Evolutionary conservation across 2,329 filamentous ascomycete species (phyloP), one percentile per base, ranked within the genome.

Genomic region (Cercospora berteroae): DNA sequence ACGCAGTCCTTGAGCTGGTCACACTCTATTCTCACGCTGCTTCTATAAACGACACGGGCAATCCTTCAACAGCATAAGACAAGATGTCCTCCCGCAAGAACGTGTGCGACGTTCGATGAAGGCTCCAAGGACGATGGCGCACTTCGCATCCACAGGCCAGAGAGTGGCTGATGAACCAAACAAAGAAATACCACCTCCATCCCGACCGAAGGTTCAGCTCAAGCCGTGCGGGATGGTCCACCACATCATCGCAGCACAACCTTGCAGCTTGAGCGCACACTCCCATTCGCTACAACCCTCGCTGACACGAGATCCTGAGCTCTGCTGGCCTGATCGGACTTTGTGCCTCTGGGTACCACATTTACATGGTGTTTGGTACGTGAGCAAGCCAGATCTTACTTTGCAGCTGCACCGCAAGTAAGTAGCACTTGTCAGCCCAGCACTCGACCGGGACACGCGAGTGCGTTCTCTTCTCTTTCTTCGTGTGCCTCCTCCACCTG

Each of bases 231-330:
- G 56, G 50, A 62, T 60, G 48, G 57, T 62, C 59, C 56, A 64
- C 57, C 10, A 59, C 57, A 55, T 63, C 66, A 65, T 60, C 60
- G 60, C 63, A 63, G 64, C 61, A 20, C 55, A 58, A 31, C 60
- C 68, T 65, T 70, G 60, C 64, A 67, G 60, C 55, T 55, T 23
- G 12, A 48, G 48, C 27, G 29, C 33, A 18, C 55, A 33, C 63
- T 64, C 56, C 60, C 25, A 67, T 67, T 67, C 60, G 65, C 36
- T 63, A 33, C 60, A 39, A 33, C 39, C 27, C 59, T 44, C 48
- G 33, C 42, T 55, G 31, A 39, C 29, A 50, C 60, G 33, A 44
- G 31, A 18, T 59, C 50, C 63, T 64, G 63, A 64, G 57, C 55
- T 57, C 25, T 31, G 25, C 27, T 52, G 60, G 42, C 60, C 36